Evolutionary conservation across 805 yeast species (phyloP), one percentile per base, ranked within the genome.

Genomic region (Suhomyces tanzawaensis): DNA sequence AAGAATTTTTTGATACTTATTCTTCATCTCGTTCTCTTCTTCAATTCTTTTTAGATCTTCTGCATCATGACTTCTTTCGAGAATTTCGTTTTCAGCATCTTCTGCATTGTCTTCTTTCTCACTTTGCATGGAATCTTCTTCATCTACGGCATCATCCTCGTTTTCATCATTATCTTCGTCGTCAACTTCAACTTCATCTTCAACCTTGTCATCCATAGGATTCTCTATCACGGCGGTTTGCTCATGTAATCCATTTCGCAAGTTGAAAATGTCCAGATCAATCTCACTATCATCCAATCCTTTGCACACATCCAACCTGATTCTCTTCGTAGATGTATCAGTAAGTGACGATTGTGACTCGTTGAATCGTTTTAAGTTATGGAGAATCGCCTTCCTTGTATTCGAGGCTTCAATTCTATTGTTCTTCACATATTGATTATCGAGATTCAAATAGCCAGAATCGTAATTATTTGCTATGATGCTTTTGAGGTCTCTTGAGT

Each of bases 371-470:
- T 37, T 25, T 15, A 24, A 16, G 8, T 41, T 32, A 22, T 37
- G 29, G 13, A 45, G 33, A 11, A 56, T 45, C 7, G 31, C 27
- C 24, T 34, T 42, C 33, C 58, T 63, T 27, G 58, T 54, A 38
- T 56, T 53, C 9, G 71, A 58, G 21, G 61, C 39, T 40, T 66
- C 70, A 6, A 64, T 42, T 31, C 51, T 52, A 44, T 65, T 63
- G 34, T 56, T 60, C 25, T 52, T 55, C 31, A 45, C 24, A 36
- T 53, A 55, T n/a, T 33, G 38, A 34, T 58, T 58, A 31, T 49
- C 52, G 21, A 48, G 46, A 24, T 51, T 41, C 35, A 52, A 57
- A 35, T 55, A 52, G 32, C 51, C 48, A 4, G 55, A 37, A 29
- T 52, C 55, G n/a, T 44, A 44, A 35, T 43, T 42, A 19, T 40